Evolutionary conservation across 768 basidiomycete genomes (phyloP).

Genomic region (Paxillus ammoniavirescens): DNA sequence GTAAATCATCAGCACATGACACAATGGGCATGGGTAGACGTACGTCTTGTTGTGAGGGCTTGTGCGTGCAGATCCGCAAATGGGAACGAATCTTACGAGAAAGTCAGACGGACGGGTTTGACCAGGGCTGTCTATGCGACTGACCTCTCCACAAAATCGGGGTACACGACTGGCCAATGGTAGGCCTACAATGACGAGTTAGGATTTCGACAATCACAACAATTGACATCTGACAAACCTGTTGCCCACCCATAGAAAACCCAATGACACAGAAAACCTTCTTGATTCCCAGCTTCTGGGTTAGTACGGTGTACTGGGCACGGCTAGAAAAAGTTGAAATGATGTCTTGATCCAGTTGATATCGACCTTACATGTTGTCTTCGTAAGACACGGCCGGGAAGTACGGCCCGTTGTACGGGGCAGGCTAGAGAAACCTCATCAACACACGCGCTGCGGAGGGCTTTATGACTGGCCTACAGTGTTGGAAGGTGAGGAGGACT

Average conservation of each 20-base stretch:
- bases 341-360: background rate
- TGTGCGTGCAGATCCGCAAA: slow-evolving; percentile 56
- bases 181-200: slow-evolving; percentile 39
- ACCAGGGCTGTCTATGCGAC: background rate
- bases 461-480: slow-evolving; percentile 20
- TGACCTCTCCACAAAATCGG: slow-evolving; percentile 51
- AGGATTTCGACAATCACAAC: background rate
- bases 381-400: slow-evolving; percentile 56
- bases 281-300: slow-evolving; percentile 42
- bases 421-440: slow-evolving; percentile 34
- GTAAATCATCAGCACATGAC: background rate
- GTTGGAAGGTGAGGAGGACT: slow-evolving; percentile 64
- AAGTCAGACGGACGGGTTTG: background rate
- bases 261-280: slow-evolving; percentile 49
- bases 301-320: slow-evolving; percentile 52
- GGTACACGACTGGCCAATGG: slow-evolving; percentile 56
- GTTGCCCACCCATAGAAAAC: slow-evolving; percentile 60
- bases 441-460: background rate
- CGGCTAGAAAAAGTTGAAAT: slow-evolving; percentile 33
- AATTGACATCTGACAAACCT: slow-evolving; percentile 22
- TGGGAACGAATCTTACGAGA: slow-evolving; percentile 42
- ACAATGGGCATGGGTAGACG: background rate
- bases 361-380: slow-evolving; percentile 50
- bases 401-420: slow-evolving; percentile 57
- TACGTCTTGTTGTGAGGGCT: slow-evolving; percentile 57